A percentile compares a stretch with the other conserved stretches of the same genome.
phyloP scores from a whole-genome alignment of 352 stramenopile genomes.

The Phytophthora pinifolia region DNA sequence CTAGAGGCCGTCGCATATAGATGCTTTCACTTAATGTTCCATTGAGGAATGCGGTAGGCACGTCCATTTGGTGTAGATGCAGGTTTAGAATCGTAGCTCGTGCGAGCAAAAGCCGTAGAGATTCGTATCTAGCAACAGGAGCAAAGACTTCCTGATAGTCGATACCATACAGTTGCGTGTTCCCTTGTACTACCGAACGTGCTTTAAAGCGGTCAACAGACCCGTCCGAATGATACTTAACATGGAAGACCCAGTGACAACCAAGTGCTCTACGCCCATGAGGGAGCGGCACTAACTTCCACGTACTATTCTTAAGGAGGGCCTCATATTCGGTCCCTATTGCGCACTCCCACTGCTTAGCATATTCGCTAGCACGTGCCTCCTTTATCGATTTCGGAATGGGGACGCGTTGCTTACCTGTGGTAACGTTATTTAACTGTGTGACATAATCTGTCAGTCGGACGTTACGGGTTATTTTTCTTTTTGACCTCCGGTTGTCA shows the following conservation, averaged over 20 bases:
- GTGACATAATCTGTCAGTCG: too few species aligned
- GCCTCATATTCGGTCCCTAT: constrained; percentile 6
- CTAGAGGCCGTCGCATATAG: constrained; percentile 9
- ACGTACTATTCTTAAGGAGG: not conserved
- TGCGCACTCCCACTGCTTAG: constrained; percentile 10
- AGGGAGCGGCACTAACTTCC: not conserved
- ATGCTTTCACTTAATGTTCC: constrained; percentile 6
- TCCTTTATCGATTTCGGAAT: constrained; percentile 10
- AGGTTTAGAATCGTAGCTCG: constrained; percentile 1
- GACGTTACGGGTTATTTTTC: too few species aligned
- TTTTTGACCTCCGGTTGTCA: too few species aligned
- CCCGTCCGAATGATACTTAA: constrained; percentile 5
- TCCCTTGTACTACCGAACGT: not conserved
- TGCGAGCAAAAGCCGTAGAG: not conserved
- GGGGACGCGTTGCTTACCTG: too few species aligned
- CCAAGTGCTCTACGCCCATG: not conserved
- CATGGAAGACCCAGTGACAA: constrained; percentile 4
- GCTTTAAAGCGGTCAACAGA: not conserved
- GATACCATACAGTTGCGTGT: constrained; percentile 14
- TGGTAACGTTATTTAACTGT: too few species aligned
- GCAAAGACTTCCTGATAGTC: constrained; percentile 9
- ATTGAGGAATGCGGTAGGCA: constrained; percentile 14
- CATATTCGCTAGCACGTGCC: not conserved
- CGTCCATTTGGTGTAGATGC: not conserved
- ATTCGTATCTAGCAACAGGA: constrained; percentile 10